Evolutionary conservation across 495 filamentous ascomycete genomes (phyloP).

Genomic region (Hypoxylon cercidicola): DNA sequence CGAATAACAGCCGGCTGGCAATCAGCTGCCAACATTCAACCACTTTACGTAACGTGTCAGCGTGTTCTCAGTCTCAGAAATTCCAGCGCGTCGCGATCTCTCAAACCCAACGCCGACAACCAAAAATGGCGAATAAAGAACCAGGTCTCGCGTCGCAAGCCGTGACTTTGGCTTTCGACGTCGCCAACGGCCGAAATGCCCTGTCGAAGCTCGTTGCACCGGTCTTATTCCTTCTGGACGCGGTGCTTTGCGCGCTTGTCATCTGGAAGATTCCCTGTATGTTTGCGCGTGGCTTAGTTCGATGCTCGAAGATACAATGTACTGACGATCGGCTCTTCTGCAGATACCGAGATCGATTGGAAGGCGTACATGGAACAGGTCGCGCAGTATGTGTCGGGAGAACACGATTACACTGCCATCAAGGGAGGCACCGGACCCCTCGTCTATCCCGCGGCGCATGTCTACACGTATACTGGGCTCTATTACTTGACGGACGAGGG

Average conservation of each 20-base stretch:
- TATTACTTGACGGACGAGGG: constrained; percentile 82
- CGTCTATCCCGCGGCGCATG: constrained; percentile 93
- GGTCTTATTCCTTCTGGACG: constrained; percentile 77
- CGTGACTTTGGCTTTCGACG: constrained; percentile 39
- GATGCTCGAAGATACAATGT: background rate
- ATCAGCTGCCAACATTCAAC: constrained; percentile 5
- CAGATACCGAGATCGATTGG: constrained; percentile 99
- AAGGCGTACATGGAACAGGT: constrained; percentile 95
- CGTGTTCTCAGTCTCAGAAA: constrained; percentile 1
- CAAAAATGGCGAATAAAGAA: constrained; percentile 35
- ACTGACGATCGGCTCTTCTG: constrained; percentile 10
- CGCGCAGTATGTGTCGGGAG: constrained; percentile 78
- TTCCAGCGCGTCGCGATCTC: constrained; percentile 15
- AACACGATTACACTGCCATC: constrained; percentile 87
- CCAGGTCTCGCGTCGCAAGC: constrained; percentile 39
- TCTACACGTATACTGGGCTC: constrained; percentile 86
- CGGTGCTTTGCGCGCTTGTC: constrained; percentile 75
- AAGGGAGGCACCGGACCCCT: constrained; percentile 90
- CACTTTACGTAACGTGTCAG: constrained; percentile 33
- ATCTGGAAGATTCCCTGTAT: constrained; percentile 90
- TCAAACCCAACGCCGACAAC: constrained; percentile 9
- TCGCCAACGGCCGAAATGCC: constrained; percentile 53
- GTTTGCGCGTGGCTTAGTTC: constrained; percentile 38
- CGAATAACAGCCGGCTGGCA: background rate
- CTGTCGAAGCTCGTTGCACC: constrained; percentile 61